Base-by-base conservation (phyloP, 1,139 yeast species). In the Saccharomyces hybrid region DNA sequence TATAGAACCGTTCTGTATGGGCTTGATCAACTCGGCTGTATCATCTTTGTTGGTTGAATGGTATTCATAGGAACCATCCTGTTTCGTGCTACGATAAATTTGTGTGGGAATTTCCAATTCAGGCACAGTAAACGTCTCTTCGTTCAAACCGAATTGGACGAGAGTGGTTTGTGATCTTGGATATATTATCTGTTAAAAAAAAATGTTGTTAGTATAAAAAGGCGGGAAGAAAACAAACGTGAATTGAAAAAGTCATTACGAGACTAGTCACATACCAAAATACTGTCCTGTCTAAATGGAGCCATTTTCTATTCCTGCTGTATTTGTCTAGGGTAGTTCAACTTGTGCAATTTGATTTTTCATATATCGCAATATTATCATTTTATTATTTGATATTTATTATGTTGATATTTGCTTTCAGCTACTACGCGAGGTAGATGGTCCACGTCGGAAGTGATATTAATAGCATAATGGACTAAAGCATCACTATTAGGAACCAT, bases 61-160 rank as follows among this genome's bases (percentile, higher is more conserved):
- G 55, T 67, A 75, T 6, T 64, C 63, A 14, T 28, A 50, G 26
- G 26, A 42, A 11, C 47, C 47, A 12, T 14, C 16, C n/a, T 58
- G 53, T 14, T 57, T 56, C 11, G 78, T 72, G 58, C 81, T 79
- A 58, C 74, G 75, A 69, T 83, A 90, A 7, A 91, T 95, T 34
- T 77, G 75, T 0, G 96, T 82, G 9, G 97, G 95, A 42, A 90
- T 75, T 57, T 82, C 82, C 61, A 80, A 81, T 50, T 82, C 80
- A 1, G 97, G 96, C 2, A 95, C 90, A 3, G 87, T 74, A 59
- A 88, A 77, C 0, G 88, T 78, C 60, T 67, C 71, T 48, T 91
- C 97, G 53, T 82, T 84, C 48, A 91, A 74, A 1, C 97, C 97
- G 67, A 88, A 84, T 61, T 86, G 86, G 48, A 88, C 88, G 54